Percentiles rank a stretch among this genome's conserved stretches.
These are phyloP conservation scores for Vishniacozyma victoriae DNA, from an alignment of 768 basidiomycete genomes.

Conservation along the genomic window DNA sequence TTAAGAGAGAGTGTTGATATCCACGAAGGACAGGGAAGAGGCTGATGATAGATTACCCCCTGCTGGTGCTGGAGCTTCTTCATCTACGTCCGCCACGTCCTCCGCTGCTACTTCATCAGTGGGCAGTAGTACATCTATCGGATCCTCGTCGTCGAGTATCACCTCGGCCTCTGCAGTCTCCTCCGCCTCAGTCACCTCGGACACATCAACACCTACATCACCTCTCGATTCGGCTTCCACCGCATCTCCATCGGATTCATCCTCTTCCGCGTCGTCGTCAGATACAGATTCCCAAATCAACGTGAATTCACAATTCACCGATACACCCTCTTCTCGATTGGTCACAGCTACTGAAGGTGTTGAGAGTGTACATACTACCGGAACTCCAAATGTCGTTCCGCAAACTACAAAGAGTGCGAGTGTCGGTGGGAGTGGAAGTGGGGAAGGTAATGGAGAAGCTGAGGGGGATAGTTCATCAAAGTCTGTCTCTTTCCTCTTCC, in stretches of 20 bases:
- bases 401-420: not conserved
- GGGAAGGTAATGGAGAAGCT: not conserved
- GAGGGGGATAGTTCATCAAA: no score
- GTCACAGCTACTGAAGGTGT: no score
- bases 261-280: not conserved
- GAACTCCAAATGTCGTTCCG: not conserved
- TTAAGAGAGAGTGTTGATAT: not conserved
- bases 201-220: slow-evolving; percentile 1
- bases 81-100: not conserved
- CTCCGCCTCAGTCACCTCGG: not conserved
- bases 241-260: not conserved
- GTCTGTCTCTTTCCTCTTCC: no score
- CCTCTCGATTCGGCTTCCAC: slow-evolving; percentile 2
- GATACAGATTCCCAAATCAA: not conserved
- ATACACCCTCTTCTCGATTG: slow-evolving; percentile 6
- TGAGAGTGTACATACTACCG: no score
- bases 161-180: not conserved
- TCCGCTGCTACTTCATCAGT: not conserved
- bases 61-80: not conserved
- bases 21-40: not conserved
- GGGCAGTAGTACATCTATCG: not conserved
- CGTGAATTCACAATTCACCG: not conserved
- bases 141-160: not conserved
- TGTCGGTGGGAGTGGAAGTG: not conserved
- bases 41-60: not conserved